Conservation (phyloP, 306 rosid species). For the Begonia loranthoides region DNA sequence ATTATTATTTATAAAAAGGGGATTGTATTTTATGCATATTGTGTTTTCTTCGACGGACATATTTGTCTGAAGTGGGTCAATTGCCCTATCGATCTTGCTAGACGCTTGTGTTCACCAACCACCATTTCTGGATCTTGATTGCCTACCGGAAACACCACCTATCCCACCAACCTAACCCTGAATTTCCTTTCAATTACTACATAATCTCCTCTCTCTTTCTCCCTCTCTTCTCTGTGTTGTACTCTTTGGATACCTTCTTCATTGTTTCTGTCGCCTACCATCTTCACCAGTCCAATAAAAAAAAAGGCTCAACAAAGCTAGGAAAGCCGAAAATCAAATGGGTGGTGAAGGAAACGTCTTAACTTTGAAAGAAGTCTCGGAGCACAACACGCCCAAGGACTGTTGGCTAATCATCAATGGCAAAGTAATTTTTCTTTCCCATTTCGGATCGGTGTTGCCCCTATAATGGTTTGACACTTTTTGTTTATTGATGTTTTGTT, state of each 20-base stretch:
- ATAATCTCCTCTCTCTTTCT: neutral
- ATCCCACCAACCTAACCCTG: too few relatives aligned
- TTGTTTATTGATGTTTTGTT: neutral
- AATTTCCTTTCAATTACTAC: too few relatives aligned
- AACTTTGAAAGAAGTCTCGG: slow-evolving; percentile 34
- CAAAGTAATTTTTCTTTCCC: slow-evolving; percentile 23
- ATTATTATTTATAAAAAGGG: too few relatives aligned
- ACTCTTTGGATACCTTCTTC: neutral
- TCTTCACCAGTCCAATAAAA: too few relatives aligned
- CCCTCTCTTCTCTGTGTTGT: neutral
- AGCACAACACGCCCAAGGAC: slow-evolving; percentile 25
- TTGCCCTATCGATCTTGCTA: too few relatives aligned
- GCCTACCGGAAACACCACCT: too few relatives aligned
- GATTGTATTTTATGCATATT: too few relatives aligned
- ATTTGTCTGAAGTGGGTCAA: too few relatives aligned
- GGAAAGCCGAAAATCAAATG: slow-evolving; percentile 9
- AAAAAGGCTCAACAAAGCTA: too few relatives aligned
- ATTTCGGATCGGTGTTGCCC: neutral
- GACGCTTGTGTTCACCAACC: too few relatives aligned
- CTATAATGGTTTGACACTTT: neutral
- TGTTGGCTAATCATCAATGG: slow-evolving; percentile 42
- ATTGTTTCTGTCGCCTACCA: neutral
- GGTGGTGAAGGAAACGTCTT: slow-evolving; percentile 27
- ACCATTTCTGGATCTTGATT: too few relatives aligned
- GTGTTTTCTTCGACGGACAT: too few relatives aligned